Percentiles rank a stretch among this genome's conserved stretches.
phyloP scores from a whole-genome alignment of 2,329 filamentous ascomycete genomes.

The Fusarium sp. region DNA sequence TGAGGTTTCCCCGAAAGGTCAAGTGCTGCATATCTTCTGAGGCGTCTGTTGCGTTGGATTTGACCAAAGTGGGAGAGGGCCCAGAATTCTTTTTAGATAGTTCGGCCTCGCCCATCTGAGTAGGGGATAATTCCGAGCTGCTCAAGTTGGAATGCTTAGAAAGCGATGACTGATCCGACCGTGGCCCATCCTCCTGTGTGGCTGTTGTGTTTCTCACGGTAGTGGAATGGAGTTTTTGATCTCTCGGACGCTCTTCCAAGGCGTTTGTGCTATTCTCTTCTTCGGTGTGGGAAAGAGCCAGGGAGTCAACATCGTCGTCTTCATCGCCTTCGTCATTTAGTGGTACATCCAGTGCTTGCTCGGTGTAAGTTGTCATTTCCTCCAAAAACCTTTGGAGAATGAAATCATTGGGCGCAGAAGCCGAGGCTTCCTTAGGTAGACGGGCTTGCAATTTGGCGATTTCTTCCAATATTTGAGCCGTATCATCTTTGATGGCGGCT shows the following conservation, averaged over 20 bases:
- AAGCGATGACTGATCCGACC: too few relatives aligned
- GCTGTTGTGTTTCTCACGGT: too few relatives aligned
- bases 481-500: conserved; percentile 23
- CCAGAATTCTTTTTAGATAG: too few relatives aligned
- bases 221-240: too few relatives aligned
- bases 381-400: conserved; percentile 24
- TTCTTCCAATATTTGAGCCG: conserved; percentile 13
- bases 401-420: background rate
- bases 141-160: too few relatives aligned
- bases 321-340: background rate
- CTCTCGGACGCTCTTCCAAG: too few relatives aligned
- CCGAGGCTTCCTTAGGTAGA: background rate
- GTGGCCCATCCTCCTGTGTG: too few relatives aligned
- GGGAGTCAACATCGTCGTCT: background rate
- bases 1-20: background rate
- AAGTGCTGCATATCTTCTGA: too few relatives aligned
- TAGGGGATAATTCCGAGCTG: too few relatives aligned
- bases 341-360: background rate
- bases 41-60: too few relatives aligned
- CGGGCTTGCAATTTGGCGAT: conserved; percentile 17
- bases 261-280: background rate
- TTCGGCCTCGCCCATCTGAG: too few relatives aligned
- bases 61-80: too few relatives aligned
- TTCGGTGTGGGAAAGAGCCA: background rate
- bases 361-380: conserved; percentile 26